Conservation (phyloP, 2,329 filamentous ascomycete species). For the Sclerotinia subarctica region DNA sequence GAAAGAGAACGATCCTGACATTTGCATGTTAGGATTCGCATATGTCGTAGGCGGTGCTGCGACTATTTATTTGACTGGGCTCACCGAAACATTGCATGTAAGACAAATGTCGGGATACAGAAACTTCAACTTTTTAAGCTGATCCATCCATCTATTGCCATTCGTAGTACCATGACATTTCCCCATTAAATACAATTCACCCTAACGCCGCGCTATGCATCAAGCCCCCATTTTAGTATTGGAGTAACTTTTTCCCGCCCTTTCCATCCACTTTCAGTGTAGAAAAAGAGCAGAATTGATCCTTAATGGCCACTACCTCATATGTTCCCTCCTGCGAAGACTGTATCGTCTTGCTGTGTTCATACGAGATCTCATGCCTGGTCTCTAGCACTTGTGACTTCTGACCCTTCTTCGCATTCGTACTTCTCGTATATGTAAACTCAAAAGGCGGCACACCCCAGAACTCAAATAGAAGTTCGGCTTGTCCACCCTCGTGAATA, state of each 20-base stretch:
- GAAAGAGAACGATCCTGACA: slow-evolving; percentile 24
- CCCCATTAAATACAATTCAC: slow-evolving; percentile 8
- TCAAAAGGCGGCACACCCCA: slow-evolving; percentile 95
- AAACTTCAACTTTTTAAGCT: slow-evolving; percentile 9
- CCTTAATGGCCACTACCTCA: slow-evolving; percentile 94
- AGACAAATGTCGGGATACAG: not conserved
- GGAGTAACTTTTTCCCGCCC: slow-evolving; percentile 41
- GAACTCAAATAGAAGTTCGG: slow-evolving; percentile 92
- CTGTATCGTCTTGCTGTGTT: slow-evolving; percentile 75
- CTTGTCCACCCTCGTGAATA: slow-evolving; percentile 94
- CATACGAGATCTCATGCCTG: slow-evolving; percentile 78
- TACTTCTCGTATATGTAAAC: slow-evolving; percentile 92
- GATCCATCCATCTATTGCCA: not conserved
- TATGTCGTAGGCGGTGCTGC: slow-evolving; percentile 2
- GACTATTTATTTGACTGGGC: not conserved
- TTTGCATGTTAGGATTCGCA: not conserved
- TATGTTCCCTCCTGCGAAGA: slow-evolving; percentile 95
- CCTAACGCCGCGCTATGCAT: slow-evolving; percentile 39
- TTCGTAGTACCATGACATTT: slow-evolving; percentile 10
- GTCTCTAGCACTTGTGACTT: slow-evolving; percentile 83
- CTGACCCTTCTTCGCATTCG: slow-evolving; percentile 75
- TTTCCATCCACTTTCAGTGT: slow-evolving; percentile 59
- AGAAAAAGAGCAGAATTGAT: slow-evolving; percentile 85
- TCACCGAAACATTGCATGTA: not conserved
- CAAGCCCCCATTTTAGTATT: slow-evolving; percentile 29